A percentile compares a stretch with the other conserved stretches of the same genome.
Evolutionary conservation across 2,329 filamentous ascomycete genomes (phyloP).

Genomic region (Emmonsiellopsis sp.): DNA sequence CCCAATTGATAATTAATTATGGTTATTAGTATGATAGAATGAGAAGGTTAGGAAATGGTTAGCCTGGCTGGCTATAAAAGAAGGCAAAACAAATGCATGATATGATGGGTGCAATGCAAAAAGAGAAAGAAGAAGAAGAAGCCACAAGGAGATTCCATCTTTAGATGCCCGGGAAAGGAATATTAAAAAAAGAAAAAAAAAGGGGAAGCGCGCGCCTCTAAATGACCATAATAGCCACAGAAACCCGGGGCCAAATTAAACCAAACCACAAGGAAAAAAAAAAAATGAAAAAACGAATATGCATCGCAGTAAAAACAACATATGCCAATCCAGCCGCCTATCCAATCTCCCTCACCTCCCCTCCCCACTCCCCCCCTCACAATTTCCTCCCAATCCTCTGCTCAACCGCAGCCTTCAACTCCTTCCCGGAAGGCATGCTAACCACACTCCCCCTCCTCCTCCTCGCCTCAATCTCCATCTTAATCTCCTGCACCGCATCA

Average conservation of each 20-base stretch:
- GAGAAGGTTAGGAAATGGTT: too few species aligned
- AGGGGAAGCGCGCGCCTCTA: background rate
- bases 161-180: background rate
- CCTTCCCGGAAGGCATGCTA: conserved; percentile 38
- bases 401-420: conserved; percentile 46
- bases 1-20: too few species aligned
- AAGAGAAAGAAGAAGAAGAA: background rate
- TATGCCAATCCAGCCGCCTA: too few species aligned
- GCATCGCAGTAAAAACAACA: too few species aligned
- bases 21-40: too few species aligned
- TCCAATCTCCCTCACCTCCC: background rate
- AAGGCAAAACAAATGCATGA: too few species aligned
- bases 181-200: background rate
- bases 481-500: conserved; percentile 68
- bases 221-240: background rate
- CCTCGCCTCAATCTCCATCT: conserved; percentile 59
- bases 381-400: conserved; percentile 42
- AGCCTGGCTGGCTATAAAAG: too few species aligned
- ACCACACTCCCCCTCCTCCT: conserved; percentile 38
- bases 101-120: too few species aligned
- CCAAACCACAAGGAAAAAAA: background rate
- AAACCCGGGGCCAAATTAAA: background rate
- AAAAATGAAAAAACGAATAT: background rate
- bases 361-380: conserved; percentile 7
- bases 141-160: background rate